Evolutionary conservation across 495 filamentous ascomycete genomes (phyloP).

Genomic region (Trichocladium uniseriatum): DNA sequence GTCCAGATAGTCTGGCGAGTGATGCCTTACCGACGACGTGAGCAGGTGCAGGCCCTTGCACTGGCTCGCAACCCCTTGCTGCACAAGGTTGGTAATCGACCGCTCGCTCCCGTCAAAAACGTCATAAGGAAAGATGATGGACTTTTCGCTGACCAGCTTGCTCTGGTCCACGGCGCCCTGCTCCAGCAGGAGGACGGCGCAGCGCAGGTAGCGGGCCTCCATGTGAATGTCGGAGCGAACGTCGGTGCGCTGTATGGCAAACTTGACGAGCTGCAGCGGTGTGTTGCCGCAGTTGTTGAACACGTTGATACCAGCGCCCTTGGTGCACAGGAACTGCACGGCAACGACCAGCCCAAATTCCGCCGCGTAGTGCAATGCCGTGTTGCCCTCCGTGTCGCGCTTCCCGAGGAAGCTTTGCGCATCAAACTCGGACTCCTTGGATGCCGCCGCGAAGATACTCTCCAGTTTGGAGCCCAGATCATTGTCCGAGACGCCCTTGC

Average conservation of each 20-base stretch:
- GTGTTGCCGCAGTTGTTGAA: slow-evolving; percentile 33
- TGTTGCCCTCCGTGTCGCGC: slow-evolving; percentile 29
- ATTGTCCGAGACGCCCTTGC: slow-evolving; percentile 15
- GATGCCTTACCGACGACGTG: slow-evolving; percentile 17
- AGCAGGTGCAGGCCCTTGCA: slow-evolving; percentile 24
- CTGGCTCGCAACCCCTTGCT: slow-evolving; percentile 25
- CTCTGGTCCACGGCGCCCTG: slow-evolving; percentile 27
- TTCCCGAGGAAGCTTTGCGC: slow-evolving; percentile 15
- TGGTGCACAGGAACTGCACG: slow-evolving; percentile 20
- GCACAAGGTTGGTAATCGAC: slow-evolving; percentile 21
- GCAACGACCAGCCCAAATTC: slow-evolving; percentile 27
- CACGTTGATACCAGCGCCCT: slow-evolving; percentile 22
- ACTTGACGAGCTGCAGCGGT: slow-evolving; percentile 28
- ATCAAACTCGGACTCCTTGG: slow-evolving; percentile 16
- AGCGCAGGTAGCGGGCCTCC: slow-evolving; percentile 27
- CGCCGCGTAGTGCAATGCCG: slow-evolving; percentile 27
- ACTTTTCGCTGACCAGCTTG: slow-evolving; percentile 26
- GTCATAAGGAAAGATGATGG: slow-evolving; percentile 22
- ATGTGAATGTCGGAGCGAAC: slow-evolving; percentile 29
- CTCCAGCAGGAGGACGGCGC: slow-evolving; percentile 25
- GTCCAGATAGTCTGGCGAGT: background rate
- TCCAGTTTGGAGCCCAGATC: slow-evolving; percentile 20
- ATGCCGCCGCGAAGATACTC: slow-evolving; percentile 10
- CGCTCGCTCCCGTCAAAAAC: slow-evolving; percentile 27
- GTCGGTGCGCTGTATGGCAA: slow-evolving; percentile 28